Conservation (phyloP, 164 flowering plant genomes). For the Nymphaea colorata region DNA sequence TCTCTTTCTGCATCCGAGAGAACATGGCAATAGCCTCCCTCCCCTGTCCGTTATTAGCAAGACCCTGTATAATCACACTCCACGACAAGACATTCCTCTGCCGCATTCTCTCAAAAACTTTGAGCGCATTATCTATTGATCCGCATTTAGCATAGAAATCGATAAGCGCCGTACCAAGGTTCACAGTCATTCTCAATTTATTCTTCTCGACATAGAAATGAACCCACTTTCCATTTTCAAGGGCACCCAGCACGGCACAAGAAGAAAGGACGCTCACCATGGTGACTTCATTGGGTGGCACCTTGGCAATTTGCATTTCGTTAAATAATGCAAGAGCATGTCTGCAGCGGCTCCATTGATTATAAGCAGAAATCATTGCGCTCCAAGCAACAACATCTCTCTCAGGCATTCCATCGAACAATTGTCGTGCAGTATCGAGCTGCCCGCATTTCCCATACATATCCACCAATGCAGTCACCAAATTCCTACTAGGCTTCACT, state of each 20-base stretch:
- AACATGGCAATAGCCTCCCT: slow-evolving; percentile 33
- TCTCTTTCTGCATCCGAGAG: slow-evolving; percentile 24
- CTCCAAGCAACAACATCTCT: slow-evolving; percentile 35
- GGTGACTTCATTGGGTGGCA: slow-evolving; percentile 31
- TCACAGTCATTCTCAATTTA: slow-evolving; percentile 24
- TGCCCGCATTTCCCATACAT: slow-evolving; percentile 47
- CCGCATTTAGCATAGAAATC: slow-evolving; percentile 45
- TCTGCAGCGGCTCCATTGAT: slow-evolving; percentile 25
- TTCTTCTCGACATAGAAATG: slow-evolving; percentile 27
- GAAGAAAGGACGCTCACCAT: slow-evolving; percentile 34
- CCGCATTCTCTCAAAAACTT: slow-evolving; percentile 29
- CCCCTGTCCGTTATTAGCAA: slow-evolving; percentile 42
- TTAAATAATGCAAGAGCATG: slow-evolving; percentile 24
- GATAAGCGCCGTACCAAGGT: slow-evolving; percentile 33
- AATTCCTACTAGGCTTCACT: slow-evolving; percentile 12
- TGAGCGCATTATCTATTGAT: slow-evolving; percentile 19
- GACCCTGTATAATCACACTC: slow-evolving; percentile 56
- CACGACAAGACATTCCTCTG: slow-evolving; percentile 36
- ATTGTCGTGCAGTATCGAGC: slow-evolving; percentile 21
- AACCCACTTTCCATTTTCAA: slow-evolving; percentile 34
- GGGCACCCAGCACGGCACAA: slow-evolving; percentile 42
- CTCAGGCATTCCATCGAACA: slow-evolving; percentile 32
- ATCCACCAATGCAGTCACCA: slow-evolving; percentile 37
- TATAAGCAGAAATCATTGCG: slow-evolving; percentile 32
- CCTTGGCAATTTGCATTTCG: slow-evolving; percentile 15